Conservation (phyloP, 176 grass and related monocot species). For the Pontederia crassipes region DNA sequence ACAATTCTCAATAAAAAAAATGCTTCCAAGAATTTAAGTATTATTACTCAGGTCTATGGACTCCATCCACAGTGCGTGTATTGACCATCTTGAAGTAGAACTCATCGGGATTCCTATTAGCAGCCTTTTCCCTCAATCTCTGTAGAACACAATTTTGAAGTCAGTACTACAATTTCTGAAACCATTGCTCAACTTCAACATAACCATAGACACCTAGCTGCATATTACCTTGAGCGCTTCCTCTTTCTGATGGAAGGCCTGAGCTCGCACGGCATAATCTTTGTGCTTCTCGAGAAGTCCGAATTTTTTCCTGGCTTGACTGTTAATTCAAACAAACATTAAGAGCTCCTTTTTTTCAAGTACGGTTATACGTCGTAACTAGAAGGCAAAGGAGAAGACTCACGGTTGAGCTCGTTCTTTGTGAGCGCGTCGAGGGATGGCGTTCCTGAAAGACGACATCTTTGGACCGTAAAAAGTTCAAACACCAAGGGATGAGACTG, state of each 20-base stretch:
- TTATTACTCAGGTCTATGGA: slow-evolving; percentile 64
- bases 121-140: slow-evolving; percentile 76
- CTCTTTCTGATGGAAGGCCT: slow-evolving; percentile 57
- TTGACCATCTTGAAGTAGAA: slow-evolving; percentile 97
- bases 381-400: slow-evolving; percentile 13
- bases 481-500: background rate
- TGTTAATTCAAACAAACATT: slow-evolving; percentile 26
- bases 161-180: background rate
- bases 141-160: slow-evolving; percentile 11
- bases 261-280: slow-evolving; percentile 61
- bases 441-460: slow-evolving; percentile 93
- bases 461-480: background rate
- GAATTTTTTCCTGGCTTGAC: slow-evolving; percentile 65
- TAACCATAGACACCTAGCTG: background rate
- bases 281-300: slow-evolving; percentile 86
- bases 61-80: slow-evolving; percentile 41
- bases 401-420: slow-evolving; percentile 93
- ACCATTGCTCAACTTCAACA: background rate
- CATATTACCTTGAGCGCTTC: slow-evolving; percentile 42
- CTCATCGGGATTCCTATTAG: slow-evolving; percentile 77
- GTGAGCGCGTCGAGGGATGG: slow-evolving; percentile 66
- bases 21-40: background rate
- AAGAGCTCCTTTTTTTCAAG: background rate
- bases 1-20: background rate
- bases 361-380: background rate